Evolutionary conservation across 192 early-diverging fungal genomes (phyloP).

Genomic region (Backusella parvicylindrica): DNA sequence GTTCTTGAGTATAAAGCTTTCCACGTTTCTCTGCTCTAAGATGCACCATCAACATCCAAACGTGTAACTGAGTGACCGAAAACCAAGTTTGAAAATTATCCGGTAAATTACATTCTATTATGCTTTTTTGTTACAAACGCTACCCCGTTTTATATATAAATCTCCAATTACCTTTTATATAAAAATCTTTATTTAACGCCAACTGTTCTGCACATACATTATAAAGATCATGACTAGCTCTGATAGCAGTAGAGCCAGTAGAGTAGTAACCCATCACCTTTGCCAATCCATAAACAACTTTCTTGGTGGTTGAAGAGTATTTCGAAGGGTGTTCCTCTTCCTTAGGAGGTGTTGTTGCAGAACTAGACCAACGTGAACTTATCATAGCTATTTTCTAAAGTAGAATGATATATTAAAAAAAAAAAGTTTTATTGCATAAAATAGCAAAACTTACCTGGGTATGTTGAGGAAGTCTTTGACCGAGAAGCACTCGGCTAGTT

Average conservation of each 20-base stretch:
- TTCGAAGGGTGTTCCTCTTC: background rate
- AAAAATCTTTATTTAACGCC: slow-evolving; percentile 45
- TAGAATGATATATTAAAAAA: background rate
- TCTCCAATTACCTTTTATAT: slow-evolving; percentile 38
- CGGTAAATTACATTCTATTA: slow-evolving; percentile 59
- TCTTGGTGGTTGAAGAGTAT: slow-evolving; percentile 36
- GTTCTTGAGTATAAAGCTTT: slow-evolving; percentile 80
- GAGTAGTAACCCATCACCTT: slow-evolving; percentile 50
- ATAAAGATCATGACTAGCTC: slow-evolving; percentile 46
- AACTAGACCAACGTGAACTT: background rate
- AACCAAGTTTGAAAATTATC: slow-evolving; percentile 97
- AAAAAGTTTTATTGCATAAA: no score
- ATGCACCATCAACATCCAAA: slow-evolving; percentile 93
- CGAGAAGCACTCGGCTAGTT: background rate
- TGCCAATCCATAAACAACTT: slow-evolving; percentile 40
- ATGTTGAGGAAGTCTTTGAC: background rate
- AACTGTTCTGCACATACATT: slow-evolving; percentile 45
- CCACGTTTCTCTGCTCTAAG: slow-evolving; percentile 66
- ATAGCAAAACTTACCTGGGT: background rate
- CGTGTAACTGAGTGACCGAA: slow-evolving; percentile 80
- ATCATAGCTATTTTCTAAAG: background rate
- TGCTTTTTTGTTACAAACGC: background rate
- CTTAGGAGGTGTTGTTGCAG: background rate
- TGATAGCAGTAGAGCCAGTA: slow-evolving; percentile 48
- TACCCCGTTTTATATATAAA: background rate